Evolutionary conservation across 2,329 filamentous ascomycete species (phyloP).

Genomic region (Fragosphaeria purpurea): DNA sequence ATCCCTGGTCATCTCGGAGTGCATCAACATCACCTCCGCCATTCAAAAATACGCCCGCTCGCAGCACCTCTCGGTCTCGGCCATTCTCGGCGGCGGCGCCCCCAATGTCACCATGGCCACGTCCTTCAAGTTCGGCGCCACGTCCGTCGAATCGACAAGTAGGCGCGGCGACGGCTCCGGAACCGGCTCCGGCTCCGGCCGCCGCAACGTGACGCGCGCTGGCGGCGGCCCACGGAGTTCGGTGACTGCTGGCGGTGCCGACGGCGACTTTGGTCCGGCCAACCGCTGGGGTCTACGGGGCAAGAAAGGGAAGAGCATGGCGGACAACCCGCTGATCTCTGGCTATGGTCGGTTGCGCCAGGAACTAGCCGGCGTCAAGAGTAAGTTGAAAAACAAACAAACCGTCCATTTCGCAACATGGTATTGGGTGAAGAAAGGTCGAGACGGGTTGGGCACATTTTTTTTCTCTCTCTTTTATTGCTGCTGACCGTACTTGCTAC

Average conservation of each 20-base stretch:
- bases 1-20: conserved; percentile 93
- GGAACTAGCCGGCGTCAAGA: conserved; percentile 77
- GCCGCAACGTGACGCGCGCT: neutral
- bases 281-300: conserved; percentile 90
- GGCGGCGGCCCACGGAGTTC: conserved; percentile 44
- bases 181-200: neutral
- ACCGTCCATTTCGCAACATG: too few species aligned
- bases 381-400: conserved; percentile 35
- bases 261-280: conserved; percentile 47
- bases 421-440: too few species aligned
- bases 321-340: conserved; percentile 93
- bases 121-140: conserved; percentile 18
- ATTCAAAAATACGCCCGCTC: conserved; percentile 97
- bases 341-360: conserved; percentile 84
- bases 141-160: neutral
- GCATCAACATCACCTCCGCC: conserved; percentile 93
- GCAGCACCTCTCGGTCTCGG: conserved; percentile 90
- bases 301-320: conserved; percentile 93
- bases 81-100: conserved; percentile 70
- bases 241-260: conserved; percentile 28
- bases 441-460: too few species aligned
- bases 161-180: conserved; percentile 5
- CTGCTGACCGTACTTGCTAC: too few species aligned
- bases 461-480: too few species aligned
- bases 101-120: conserved; percentile 38